Evolutionary conservation across 306 rosid species (phyloP).

Genomic region (Astragalus membranaceus): DNA sequence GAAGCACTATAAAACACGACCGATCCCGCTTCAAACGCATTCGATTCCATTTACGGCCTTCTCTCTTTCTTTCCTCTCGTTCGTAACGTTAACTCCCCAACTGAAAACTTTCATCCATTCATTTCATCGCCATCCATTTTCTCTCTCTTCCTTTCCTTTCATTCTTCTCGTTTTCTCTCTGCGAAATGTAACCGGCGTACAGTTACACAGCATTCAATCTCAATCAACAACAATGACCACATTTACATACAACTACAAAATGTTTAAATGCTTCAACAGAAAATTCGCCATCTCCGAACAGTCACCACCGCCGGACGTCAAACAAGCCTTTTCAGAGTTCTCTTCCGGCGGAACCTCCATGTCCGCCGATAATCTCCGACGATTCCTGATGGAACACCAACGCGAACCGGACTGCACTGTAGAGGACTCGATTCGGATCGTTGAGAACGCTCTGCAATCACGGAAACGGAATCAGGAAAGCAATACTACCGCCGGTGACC

Average conservation of each 20-base stretch:
- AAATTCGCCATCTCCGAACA: constrained; percentile 41
- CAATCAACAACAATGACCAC: constrained; percentile 5
- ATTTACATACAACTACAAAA: constrained; percentile 44
- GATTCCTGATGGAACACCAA: constrained; percentile 50
- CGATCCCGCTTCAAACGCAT: constrained; percentile 9
- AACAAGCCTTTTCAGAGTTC: constrained; percentile 36
- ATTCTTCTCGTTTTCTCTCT: background rate
- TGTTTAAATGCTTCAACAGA: constrained; percentile 58
- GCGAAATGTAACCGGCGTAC: background rate
- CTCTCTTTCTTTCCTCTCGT: background rate
- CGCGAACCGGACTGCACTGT: constrained; percentile 30
- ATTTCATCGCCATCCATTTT: background rate
- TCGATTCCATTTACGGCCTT: background rate
- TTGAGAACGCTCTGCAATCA: constrained; percentile 24
- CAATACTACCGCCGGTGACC: background rate
- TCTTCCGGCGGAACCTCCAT: constrained; percentile 29
- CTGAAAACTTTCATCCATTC: constrained; percentile 8
- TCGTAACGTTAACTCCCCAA: background rate
- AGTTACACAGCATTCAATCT: background rate
- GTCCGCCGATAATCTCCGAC: constrained; percentile 48
- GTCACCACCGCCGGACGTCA: constrained; percentile 56
- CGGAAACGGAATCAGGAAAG: constrained; percentile 10
- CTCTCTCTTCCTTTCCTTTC: background rate
- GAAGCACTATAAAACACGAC: background rate
- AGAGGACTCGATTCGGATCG: constrained; percentile 30